Evolutionary conservation across 192 early-diverging fungal genomes (phyloP).

Genomic region (Backusella circina): DNA sequence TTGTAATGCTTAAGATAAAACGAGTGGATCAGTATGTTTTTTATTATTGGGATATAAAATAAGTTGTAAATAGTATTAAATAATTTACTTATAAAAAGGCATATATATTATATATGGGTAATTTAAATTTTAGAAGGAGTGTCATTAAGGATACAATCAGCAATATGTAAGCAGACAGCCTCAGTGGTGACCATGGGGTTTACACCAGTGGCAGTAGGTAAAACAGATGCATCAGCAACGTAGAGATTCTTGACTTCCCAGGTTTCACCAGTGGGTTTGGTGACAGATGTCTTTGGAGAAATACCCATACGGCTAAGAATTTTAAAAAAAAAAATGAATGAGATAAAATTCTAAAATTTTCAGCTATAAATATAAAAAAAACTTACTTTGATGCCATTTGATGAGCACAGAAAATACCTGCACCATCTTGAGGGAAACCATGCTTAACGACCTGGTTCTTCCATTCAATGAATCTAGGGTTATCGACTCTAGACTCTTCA

Average conservation of each 20-base stretch:
- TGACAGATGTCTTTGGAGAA: conserved; percentile 45
- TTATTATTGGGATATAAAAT: background rate
- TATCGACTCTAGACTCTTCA: conserved; percentile 35
- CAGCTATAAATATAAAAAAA: background rate
- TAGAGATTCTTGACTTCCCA: conserved; percentile 74
- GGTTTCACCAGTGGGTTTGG: conserved; percentile 64
- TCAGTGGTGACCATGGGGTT: conserved; percentile 56
- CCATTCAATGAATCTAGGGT: conserved; percentile 28
- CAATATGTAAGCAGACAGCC: conserved; percentile 29
- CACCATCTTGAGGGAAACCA: conserved; percentile 30
- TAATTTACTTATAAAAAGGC: background rate
- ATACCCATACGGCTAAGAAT: conserved; percentile 65
- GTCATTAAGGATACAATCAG: conserved; percentile 27
- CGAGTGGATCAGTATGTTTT: background rate
- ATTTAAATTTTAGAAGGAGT: background rate
- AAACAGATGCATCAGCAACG: conserved; percentile 67
- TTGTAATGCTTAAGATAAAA: too few relatives aligned
- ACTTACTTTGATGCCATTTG: conserved; percentile 63
- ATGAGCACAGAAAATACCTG: conserved; percentile 54
- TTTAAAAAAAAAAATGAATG: background rate
- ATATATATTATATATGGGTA: background rate
- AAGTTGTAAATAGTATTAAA: background rate
- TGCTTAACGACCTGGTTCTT: conserved; percentile 21
- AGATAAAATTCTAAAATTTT: background rate
- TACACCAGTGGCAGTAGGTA: conserved; percentile 73